A percentile compares a stretch with the other conserved stretches of the same genome.
Conservation (phyloP, 345 rosid genomes). For the Odontarrhena argentea region DNA sequence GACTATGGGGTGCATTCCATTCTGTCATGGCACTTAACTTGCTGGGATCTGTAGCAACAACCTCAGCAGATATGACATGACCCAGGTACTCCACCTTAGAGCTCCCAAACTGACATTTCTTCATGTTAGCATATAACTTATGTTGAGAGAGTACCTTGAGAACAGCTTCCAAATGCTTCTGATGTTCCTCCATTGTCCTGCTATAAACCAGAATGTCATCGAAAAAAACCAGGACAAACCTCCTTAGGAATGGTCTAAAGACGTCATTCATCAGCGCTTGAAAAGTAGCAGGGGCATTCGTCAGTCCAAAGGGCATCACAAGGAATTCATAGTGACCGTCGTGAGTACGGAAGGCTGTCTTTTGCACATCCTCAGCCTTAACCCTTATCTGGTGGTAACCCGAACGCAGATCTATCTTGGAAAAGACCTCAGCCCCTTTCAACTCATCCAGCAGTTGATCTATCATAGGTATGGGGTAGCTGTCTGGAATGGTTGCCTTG, state of each 20-base stretch:
- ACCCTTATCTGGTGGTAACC: background rate
- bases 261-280: background rate
- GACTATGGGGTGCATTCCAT: too few species aligned
- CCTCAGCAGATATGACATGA: too few species aligned
- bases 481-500: background rate
- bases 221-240: background rate
- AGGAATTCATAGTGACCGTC: constrained; percentile 1
- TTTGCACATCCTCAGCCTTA: background rate
- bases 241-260: background rate
- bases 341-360: background rate
- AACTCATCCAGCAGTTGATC: background rate
- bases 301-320: background rate
- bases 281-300: background rate
- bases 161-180: too few species aligned
- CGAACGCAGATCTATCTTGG: background rate
- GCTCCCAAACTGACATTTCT: too few species aligned
- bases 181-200: too few species aligned
- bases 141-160: too few species aligned
- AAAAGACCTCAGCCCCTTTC: background rate
- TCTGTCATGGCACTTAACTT: too few species aligned
- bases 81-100: too few species aligned
- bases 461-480: background rate
- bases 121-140: too few species aligned
- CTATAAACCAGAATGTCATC: background rate
- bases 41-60: too few species aligned